phyloP scores from a whole-genome alignment of 2,329 filamentous ascomycete genomes.

The Trichoderma oligosporum region DNA sequence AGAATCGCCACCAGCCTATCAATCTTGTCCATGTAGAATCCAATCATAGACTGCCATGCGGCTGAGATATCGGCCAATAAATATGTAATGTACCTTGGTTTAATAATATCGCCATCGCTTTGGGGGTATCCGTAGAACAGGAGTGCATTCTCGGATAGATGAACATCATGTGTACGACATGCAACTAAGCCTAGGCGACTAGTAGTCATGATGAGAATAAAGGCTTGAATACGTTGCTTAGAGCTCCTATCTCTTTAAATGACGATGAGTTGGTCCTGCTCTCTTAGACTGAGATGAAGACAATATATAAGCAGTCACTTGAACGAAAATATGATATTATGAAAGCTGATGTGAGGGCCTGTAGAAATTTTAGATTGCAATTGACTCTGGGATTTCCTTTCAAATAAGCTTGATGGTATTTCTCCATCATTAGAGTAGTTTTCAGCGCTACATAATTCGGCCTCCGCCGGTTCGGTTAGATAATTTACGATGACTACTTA shows the following conservation, averaged over 20 bases:
- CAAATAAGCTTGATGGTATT: background rate
- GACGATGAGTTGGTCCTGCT: background rate
- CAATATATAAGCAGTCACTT: background rate
- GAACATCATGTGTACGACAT: slow-evolving; percentile 2
- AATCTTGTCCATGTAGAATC: background rate
- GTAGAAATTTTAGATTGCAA: too few species aligned
- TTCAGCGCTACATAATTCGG: too few species aligned
- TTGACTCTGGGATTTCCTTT: too few species aligned
- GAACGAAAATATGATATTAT: background rate
- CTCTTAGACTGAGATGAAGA: background rate
- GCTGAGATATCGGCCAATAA: background rate
- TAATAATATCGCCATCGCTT: background rate
- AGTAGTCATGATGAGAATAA: background rate
- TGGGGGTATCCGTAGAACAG: background rate
- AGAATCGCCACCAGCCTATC: too few species aligned
- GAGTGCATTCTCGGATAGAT: background rate
- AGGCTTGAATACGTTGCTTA: background rate
- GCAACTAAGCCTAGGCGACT: background rate
- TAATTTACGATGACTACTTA: too few species aligned
- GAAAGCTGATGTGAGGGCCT: background rate
- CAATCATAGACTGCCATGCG: background rate
- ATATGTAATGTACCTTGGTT: background rate
- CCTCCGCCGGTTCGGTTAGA: too few species aligned
- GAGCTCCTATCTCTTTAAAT: background rate
- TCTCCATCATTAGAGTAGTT: too few species aligned